phyloP scores from a whole-genome alignment of 78 protist species.

The Neovahlkampfia damariscottae region DNA sequence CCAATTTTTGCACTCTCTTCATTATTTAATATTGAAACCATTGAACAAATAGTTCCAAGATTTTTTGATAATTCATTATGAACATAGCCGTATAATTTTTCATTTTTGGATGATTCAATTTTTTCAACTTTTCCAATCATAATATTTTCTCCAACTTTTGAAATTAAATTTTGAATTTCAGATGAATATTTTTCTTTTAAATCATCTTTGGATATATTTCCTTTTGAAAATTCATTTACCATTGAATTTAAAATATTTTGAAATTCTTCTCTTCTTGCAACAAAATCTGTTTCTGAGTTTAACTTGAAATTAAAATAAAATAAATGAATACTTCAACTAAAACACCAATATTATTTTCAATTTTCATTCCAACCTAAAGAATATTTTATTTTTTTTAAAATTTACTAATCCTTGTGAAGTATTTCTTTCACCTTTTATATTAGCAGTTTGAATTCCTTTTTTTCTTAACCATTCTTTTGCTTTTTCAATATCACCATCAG shows the following conservation, averaged over 20 bases:
- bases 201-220: neutral
- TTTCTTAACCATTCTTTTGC: neutral
- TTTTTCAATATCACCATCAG: neutral
- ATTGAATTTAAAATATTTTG: neutral
- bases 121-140: neutral
- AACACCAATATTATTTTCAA: neutral
- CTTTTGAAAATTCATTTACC: neutral
- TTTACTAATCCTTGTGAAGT: neutral
- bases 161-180: too few relatives aligned
- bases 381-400: neutral
- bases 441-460: neutral
- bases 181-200: neutral
- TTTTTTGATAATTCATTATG: neutral
- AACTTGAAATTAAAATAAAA: too few relatives aligned
- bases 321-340: neutral
- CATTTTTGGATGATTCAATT: neutral
- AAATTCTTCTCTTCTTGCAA: neutral
- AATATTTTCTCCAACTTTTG: neutral
- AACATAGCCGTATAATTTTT: neutral
- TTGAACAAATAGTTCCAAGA: neutral
- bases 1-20: neutral
- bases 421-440: neutral
- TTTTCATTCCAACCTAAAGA: too few relatives aligned
- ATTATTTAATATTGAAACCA: neutral
- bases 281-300: neutral